Conservation (phyloP, 2,329 filamentous ascomycete genomes). For the Penicillium sp. region DNA sequence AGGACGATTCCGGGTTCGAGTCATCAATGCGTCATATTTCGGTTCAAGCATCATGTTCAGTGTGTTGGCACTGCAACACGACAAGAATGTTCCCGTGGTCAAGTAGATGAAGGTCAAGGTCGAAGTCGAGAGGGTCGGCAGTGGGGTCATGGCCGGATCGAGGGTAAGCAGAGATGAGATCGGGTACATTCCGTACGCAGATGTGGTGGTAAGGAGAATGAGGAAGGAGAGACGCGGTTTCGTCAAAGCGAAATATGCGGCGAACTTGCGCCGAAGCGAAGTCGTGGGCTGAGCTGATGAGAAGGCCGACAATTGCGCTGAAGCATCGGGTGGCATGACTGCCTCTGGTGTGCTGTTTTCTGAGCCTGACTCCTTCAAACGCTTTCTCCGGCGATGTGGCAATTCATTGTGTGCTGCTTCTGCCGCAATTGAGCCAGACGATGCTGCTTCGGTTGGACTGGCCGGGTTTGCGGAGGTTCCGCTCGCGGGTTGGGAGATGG, state of each 20-base stretch:
- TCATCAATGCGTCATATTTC: slow-evolving; percentile 86
- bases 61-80: slow-evolving; percentile 85
- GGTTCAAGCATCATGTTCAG: slow-evolving; percentile 97
- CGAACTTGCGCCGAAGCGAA: slow-evolving; percentile 62
- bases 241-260: slow-evolving; percentile 83
- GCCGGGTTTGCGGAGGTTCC: slow-evolving; percentile 15
- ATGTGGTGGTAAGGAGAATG: slow-evolving; percentile 84
- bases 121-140: slow-evolving; percentile 62
- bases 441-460: slow-evolving; percentile 8
- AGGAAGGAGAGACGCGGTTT: slow-evolving; percentile 91
- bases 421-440: slow-evolving; percentile 18
- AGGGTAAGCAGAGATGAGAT: slow-evolving; percentile 81
- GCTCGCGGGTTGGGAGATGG: slow-evolving; percentile 9
- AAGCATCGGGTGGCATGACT: slow-evolving; percentile 55
- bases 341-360: slow-evolving; percentile 25
- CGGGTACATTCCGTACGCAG: slow-evolving; percentile 87
- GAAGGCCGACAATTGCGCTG: slow-evolving; percentile 55
- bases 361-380: slow-evolving; percentile 34
- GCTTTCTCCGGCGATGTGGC: slow-evolving; percentile 43
- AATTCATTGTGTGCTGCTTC: slow-evolving; percentile 30
- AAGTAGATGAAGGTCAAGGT: slow-evolving; percentile 90
- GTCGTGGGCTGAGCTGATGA: slow-evolving; percentile 54
- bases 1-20: slow-evolving; percentile 83
- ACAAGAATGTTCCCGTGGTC: slow-evolving; percentile 80
- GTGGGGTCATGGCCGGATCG: slow-evolving; percentile 60